Evolutionary conservation across 148 eudicot genomes (phyloP).

Genomic region (Polygonum aviculare): DNA sequence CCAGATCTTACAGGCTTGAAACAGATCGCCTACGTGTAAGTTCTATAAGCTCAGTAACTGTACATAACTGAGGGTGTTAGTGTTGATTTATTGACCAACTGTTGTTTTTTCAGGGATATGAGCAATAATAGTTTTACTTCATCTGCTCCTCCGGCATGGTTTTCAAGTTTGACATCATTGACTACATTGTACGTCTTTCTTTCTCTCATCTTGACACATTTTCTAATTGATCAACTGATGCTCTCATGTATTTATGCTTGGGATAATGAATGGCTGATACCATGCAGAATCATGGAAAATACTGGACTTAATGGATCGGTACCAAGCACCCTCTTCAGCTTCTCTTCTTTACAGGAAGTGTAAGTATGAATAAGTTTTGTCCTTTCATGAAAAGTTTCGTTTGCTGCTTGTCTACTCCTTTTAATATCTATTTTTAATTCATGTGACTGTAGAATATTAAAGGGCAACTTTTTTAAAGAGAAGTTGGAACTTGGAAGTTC

Average conservation of each 20-base stretch:
- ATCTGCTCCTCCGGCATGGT: constrained; percentile 57
- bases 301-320: constrained; percentile 52
- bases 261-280: background rate
- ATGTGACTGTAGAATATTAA: constrained; percentile 26
- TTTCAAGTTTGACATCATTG: constrained; percentile 51
- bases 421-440: background rate
- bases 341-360: constrained; percentile 53
- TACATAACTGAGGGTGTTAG: background rate
- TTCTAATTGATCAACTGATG: background rate
- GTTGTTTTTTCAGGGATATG: constrained; percentile 67
- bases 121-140: constrained; percentile 77
- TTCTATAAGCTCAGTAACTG: background rate
- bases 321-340: constrained; percentile 55
- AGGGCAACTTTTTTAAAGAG: constrained; percentile 30
- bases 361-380: constrained; percentile 26
- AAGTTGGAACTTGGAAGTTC: constrained; percentile 25
- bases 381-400: background rate
- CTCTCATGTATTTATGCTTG: background rate
- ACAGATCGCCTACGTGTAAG: constrained; percentile 25
- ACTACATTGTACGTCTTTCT: constrained; percentile 58
- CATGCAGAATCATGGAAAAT: constrained; percentile 48
- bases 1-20: constrained; percentile 70
- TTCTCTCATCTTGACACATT: constrained; percentile 1
- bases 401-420: background rate
- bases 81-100: constrained; percentile 6